These are phyloP conservation scores for Colletotrichum horii DNA, from an alignment of 2,329 filamentous ascomycete genomes.

Conservation along the genomic window DNA sequence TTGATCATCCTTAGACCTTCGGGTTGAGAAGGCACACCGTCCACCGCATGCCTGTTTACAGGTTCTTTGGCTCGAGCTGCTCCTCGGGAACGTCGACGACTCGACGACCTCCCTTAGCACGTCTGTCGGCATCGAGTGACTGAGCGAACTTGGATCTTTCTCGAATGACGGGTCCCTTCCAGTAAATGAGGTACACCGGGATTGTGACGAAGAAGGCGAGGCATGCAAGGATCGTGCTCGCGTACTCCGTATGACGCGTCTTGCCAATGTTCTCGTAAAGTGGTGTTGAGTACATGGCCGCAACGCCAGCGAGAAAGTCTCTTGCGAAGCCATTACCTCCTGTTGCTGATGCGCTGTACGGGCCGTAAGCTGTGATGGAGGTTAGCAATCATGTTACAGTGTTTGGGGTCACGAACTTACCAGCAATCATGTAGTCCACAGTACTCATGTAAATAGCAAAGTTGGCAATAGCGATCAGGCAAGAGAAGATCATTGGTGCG, in stretches of 20 bases:
- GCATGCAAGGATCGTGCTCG: slow-evolving; percentile 57
- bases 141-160: slow-evolving; percentile 22
- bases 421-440: slow-evolving; percentile 69
- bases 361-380: slow-evolving; percentile 58
- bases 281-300: slow-evolving; percentile 65
- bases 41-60: background rate
- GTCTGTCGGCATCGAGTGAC: slow-evolving; percentile 5
- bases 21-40: background rate
- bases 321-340: slow-evolving; percentile 71
- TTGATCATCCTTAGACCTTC: background rate
- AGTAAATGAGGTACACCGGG: slow-evolving; percentile 23
- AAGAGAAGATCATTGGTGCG: slow-evolving; percentile 62
- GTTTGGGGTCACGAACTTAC: background rate
- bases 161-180: slow-evolving; percentile 17
- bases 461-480: slow-evolving; percentile 68
- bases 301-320: slow-evolving; percentile 68
- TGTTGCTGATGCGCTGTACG: slow-evolving; percentile 69
- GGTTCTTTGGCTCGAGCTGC: slow-evolving; percentile 1
- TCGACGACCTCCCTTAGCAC: slow-evolving; percentile 1
- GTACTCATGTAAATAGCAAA: slow-evolving; percentile 69
- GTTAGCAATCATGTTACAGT: background rate
- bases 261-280: slow-evolving; percentile 52
- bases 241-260: slow-evolving; percentile 52
- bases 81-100: background rate
- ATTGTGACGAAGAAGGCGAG: slow-evolving; percentile 30